phyloP scores from a whole-genome alignment of 139 green algal genomes.

The Pycnococcus provasolii region DNA sequence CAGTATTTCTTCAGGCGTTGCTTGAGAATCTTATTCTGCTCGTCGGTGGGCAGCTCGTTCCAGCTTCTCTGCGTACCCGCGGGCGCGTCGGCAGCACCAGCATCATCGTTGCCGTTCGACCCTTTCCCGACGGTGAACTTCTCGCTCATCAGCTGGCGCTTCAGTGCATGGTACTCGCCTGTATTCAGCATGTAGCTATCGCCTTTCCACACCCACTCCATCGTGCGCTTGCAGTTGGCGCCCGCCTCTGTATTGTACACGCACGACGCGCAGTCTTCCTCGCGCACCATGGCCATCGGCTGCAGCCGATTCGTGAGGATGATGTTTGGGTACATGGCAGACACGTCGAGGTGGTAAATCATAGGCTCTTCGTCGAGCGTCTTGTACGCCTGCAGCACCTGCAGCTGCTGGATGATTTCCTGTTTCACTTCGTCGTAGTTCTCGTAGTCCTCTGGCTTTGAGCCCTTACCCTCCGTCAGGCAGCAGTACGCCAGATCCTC shows the following conservation, averaged over 20 bases:
- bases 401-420: constrained; percentile 32
- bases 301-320: constrained; percentile 89
- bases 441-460: constrained; percentile 22
- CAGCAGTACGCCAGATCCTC: constrained; percentile 77
- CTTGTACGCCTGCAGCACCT: constrained; percentile 46
- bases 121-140: constrained; percentile 30
- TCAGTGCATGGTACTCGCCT: constrained; percentile 48
- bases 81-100: neutral
- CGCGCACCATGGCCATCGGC: constrained; percentile 40
- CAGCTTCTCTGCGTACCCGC: constrained; percentile 7
- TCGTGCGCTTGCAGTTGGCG: constrained; percentile 83
- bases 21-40: constrained; percentile 65
- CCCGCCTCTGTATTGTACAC: constrained; percentile 80
- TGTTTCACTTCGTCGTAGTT: constrained; percentile 42
- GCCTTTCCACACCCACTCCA: constrained; percentile 94
- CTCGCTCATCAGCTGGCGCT: constrained; percentile 69
- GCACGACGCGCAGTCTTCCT: constrained; percentile 88
- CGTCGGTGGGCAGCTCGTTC: constrained; percentile 45
- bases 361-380: constrained; percentile 71
- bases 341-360: constrained; percentile 97
- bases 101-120: neutral
- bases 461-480: constrained; percentile 42
- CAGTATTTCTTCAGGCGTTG: constrained; percentile 87
- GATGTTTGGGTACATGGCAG: constrained; percentile 99
- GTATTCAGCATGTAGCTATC: constrained; percentile 63